Conservation (phyloP, 2,329 filamentous ascomycete species). For the Diaporthe citrichinensis region DNA sequence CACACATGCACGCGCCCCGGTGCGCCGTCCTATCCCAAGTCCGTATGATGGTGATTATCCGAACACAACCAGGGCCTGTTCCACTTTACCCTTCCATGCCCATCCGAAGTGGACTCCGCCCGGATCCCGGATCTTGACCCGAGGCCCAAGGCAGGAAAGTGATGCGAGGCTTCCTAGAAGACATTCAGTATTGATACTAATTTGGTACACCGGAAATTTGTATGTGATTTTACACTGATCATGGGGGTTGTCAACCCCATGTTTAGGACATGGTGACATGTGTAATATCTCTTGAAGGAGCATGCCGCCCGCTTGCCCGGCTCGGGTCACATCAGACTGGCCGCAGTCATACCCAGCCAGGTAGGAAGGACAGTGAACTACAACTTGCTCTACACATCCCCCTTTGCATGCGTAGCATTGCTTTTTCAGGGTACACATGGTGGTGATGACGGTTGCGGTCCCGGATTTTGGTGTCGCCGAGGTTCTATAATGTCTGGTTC, state of each 20-base stretch:
- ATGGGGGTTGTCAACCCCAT: constrained; percentile 30
- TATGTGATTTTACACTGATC: constrained; percentile 33
- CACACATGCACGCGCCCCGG: background rate
- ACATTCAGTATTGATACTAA: background rate
- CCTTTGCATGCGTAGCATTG: constrained; percentile 28
- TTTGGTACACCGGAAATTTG: background rate
- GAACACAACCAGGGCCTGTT: background rate
- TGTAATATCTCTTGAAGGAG: constrained; percentile 26
- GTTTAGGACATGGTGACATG: background rate
- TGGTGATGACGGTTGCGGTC: background rate
- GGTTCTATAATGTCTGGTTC: background rate
- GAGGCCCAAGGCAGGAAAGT: background rate
- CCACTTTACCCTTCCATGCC: background rate
- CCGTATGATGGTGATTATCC: background rate
- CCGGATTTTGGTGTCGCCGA: background rate
- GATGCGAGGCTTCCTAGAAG: background rate
- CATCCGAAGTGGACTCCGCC: background rate
- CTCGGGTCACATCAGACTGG: constrained; percentile 25
- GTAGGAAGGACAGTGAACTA: constrained; percentile 4
- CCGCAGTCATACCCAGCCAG: constrained; percentile 27
- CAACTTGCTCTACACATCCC: constrained; percentile 22
- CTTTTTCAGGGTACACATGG: constrained; percentile 20
- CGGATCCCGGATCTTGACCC: background rate
- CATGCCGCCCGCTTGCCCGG: constrained; percentile 33
- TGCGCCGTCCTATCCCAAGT: background rate